Conservation (phyloP, 495 filamentous ascomycete species). For the Penicilliopsis zonata region DNA sequence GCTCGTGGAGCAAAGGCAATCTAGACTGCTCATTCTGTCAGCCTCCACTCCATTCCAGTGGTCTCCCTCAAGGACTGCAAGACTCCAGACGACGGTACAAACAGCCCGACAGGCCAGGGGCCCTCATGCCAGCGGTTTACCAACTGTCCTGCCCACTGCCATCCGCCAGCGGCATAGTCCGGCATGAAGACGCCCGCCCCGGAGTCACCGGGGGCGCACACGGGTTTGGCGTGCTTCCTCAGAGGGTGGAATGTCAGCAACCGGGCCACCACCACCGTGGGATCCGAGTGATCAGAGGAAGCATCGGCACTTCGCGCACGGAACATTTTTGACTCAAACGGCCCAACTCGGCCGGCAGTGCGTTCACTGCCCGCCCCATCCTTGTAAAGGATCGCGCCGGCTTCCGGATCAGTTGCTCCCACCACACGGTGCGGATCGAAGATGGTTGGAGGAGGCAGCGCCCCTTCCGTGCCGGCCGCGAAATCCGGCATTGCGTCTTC, state of each 20-base stretch:
- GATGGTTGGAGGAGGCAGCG: neutral
- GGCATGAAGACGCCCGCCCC: conserved; percentile 4
- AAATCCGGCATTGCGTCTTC: neutral
- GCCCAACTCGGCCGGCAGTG: conserved; percentile 4
- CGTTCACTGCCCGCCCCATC: conserved; percentile 3
- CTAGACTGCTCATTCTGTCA: neutral
- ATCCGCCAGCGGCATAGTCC: conserved; percentile 1
- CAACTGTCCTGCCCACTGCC: conserved; percentile 4
- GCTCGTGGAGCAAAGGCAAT: neutral
- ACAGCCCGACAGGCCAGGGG: conserved; percentile 1
- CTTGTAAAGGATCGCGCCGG: conserved; percentile 4
- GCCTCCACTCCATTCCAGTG: conserved; percentile 2
- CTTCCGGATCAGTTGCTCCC: neutral
- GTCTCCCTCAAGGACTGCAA: conserved; percentile 2
- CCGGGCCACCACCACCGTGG: neutral
- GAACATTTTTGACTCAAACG: neutral
- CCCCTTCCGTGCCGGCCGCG: neutral
- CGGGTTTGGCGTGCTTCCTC: neutral
- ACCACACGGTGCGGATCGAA: conserved; percentile 2
- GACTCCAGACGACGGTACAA: conserved; percentile 3
- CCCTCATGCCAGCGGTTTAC: conserved; percentile 1
- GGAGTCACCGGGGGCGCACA: conserved; percentile 4
- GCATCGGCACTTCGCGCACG: neutral
- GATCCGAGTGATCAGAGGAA: neutral
- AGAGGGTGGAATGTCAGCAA: conserved; percentile 2